Base-by-base conservation (phyloP, 371 early-diverging fungal species). In the Actinomortierella wolfii region DNA sequence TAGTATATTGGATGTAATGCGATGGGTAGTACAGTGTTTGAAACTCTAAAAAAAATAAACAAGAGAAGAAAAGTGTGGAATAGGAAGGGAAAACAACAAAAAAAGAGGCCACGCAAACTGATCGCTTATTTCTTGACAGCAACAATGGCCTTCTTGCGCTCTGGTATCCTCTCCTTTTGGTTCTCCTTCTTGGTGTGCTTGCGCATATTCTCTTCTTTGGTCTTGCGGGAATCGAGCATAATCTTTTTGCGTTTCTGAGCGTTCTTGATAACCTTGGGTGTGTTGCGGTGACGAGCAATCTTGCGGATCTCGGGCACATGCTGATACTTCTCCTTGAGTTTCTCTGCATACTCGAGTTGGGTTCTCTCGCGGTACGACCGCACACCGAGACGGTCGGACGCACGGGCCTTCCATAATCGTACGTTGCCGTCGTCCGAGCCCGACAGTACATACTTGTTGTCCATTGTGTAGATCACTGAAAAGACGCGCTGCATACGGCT, bases 351-450 rank as follows among this genome's bases (percentile, higher is more conserved):
- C 57, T 93, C 89, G 17, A 94, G 60, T 28, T 91, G 83, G 23
- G 88, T 84, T 56, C 91, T 86, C 77, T 99, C 96, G 66, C 94
- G 89, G 70, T 88, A 88, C 55, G 62, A 73, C 50, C 67, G 64
- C 56, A 82, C 71, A 18, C 96, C 96, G 59, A 95, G 76, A 76
- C 94, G 93, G 63, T 95, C 94, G 5, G 91, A 87, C 3, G 98
- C 97, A 18, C 91, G 82, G 2, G 97, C 90, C 79, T 96, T 98
- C 99, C 99, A 99, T 51, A 99, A 59, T 51, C 99, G 91, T 59
- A 99, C 82, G 75, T 95, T 97, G 64, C 97, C 98, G 78, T 99
- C 99, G 76, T 99, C 99, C 46, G 94, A 93, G 23, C 99, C 99
- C 2, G 96, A 94, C 9, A 99, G 76, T n/a, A 99, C 92, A 73